phyloP scores from a whole-genome alignment of 768 basidiomycete species.

The Suillus hirtellus region DNA sequence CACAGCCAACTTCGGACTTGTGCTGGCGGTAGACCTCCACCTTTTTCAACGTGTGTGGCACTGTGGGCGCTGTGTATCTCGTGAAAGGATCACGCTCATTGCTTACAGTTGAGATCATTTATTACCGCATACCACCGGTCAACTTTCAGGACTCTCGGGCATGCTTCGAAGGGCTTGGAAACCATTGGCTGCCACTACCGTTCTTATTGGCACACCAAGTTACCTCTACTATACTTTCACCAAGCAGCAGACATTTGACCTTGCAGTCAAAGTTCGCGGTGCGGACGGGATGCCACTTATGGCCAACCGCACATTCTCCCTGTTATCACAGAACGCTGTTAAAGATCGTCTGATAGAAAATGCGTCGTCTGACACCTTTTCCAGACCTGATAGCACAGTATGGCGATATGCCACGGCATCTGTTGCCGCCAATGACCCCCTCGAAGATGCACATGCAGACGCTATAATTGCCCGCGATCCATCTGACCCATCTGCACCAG shows the following conservation, averaged over 20 bases:
- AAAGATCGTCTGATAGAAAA: conserved; percentile 60
- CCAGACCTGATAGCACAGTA: conserved; percentile 53
- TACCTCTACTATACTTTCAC: conserved; percentile 57
- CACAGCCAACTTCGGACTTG: not conserved
- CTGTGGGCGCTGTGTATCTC: not conserved
- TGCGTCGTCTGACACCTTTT: conserved; percentile 45
- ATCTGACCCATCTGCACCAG: conserved; percentile 57
- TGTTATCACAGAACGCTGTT: conserved; percentile 55
- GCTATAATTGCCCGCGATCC: conserved; percentile 66
- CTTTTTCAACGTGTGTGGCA: not conserved
- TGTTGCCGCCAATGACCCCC: conserved; percentile 83
- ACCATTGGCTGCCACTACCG: conserved; percentile 56
- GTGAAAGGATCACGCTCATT: not conserved
- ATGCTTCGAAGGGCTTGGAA: conserved; percentile 75
- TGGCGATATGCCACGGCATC: conserved; percentile 82
- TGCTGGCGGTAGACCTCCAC: not conserved
- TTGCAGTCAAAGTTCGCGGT: conserved; percentile 52
- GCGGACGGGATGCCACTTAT: conserved; percentile 62
- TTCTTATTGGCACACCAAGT: conserved; percentile 55
- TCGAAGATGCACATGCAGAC: conserved; percentile 85
- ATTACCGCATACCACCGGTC: not conserved
- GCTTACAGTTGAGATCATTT: not conserved
- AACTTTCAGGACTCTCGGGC: conserved; percentile 6
- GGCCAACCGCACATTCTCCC: conserved; percentile 50
- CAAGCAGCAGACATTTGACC: conserved; percentile 55